Percentiles rank a stretch among this genome's conserved stretches.
phyloP scores from a whole-genome alignment of 441 rosid genomes.

The Populus trichocarpa region DNA sequence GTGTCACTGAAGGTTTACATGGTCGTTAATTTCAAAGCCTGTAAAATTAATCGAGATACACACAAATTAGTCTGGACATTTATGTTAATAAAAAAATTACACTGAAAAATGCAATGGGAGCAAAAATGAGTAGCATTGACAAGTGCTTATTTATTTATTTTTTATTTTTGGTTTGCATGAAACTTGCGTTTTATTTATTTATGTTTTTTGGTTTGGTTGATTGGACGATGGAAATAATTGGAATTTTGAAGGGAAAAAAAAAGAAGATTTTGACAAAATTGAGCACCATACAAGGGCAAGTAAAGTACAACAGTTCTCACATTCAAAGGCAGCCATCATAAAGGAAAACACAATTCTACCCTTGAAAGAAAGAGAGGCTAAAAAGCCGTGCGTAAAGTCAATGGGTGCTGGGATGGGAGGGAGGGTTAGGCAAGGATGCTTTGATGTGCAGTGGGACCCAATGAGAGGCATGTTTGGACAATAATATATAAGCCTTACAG shows the following conservation, averaged over 20 bases:
- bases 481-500: background rate
- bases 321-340: background rate
- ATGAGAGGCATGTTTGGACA: background rate
- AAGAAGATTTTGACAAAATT: background rate
- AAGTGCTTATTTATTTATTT: too few species aligned
- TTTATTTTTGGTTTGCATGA: too few species aligned
- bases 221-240: background rate
- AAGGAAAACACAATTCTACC: background rate
- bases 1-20: fast-evolving
- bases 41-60: too few species aligned
- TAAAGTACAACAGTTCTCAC: background rate
- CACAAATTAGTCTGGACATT: fast-evolving
- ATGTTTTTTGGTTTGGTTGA: too few species aligned
- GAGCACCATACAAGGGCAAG: background rate
- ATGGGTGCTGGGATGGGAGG: background rate
- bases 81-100: too few species aligned
- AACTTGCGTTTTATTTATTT: too few species aligned
- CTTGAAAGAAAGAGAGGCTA: background rate
- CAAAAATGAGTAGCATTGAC: too few species aligned
- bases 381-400: background rate
- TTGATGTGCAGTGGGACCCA: background rate
- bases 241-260: background rate
- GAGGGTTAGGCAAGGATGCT: background rate
- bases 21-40: too few species aligned
- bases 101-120: too few species aligned